phyloP scores from a whole-genome alignment of 2,329 filamentous ascomycete species.

The Aspergillus hortae region DNA sequence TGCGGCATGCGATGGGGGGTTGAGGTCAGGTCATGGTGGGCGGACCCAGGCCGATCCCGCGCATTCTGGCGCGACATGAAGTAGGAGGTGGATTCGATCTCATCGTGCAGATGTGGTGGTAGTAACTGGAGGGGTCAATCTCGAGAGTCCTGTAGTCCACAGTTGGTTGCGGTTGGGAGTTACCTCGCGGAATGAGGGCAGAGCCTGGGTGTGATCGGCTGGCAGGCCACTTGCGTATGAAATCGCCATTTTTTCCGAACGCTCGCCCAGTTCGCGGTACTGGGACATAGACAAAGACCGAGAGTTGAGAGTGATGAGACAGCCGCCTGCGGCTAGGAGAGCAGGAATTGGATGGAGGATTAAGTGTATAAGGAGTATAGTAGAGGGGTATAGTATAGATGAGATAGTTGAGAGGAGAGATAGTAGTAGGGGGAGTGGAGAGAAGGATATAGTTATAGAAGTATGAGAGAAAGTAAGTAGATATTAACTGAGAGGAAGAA shows the following conservation, averaged over 20 bases:
- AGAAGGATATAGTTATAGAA: too few species aligned
- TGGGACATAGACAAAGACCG: slow-evolving; percentile 30
- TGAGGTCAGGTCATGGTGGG: slow-evolving; percentile 26
- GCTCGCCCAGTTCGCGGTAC: slow-evolving; percentile 29
- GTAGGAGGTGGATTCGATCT: slow-evolving; percentile 39
- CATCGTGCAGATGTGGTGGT: slow-evolving; percentile 39
- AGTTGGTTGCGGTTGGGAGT: slow-evolving; percentile 4
- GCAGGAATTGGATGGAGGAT: too few species aligned
- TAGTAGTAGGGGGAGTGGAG: too few species aligned
- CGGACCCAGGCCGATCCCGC: slow-evolving; percentile 28
- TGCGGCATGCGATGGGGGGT: slow-evolving; percentile 28
- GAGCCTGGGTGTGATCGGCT: slow-evolving; percentile 30
- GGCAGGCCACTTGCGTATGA: slow-evolving; percentile 34
- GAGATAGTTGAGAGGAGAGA: background rate
- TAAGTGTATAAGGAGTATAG: background rate
- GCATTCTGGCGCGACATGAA: slow-evolving; percentile 24
- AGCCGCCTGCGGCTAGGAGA: too few species aligned
- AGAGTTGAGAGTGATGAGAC: background rate
- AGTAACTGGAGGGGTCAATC: slow-evolving; percentile 29
- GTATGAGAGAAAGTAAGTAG: too few species aligned
- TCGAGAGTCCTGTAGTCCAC: background rate
- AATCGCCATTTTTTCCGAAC: slow-evolving; percentile 35
- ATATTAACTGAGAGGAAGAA: background rate
- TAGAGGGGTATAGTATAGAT: background rate
- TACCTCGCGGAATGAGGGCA: slow-evolving; percentile 40